A percentile compares a stretch with the other conserved stretches of the same genome.
These are phyloP conservation scores for Plectosphaerella plurivora DNA, from an alignment of 2,329 filamentous ascomycete genomes.

Conservation along the genomic window DNA sequence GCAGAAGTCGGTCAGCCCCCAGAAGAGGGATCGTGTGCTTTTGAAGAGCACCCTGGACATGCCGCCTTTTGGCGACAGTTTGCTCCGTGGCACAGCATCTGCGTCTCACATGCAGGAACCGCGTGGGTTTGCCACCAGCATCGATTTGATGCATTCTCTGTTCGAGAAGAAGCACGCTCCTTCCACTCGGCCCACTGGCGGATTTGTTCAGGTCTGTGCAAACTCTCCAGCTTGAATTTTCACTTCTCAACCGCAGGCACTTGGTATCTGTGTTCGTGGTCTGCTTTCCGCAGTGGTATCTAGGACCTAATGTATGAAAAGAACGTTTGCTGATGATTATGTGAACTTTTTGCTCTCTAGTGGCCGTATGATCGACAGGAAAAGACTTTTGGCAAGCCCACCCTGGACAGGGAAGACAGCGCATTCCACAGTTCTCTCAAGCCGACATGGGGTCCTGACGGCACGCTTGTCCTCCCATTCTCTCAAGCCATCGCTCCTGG, in stretches of 20 bases:
- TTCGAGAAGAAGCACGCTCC: conserved; percentile 69
- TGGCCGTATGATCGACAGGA: conserved; percentile 81
- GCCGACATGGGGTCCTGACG: conserved; percentile 73
- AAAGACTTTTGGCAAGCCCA: conserved; percentile 59
- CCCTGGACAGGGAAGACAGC: conserved; percentile 60
- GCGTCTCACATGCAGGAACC: conserved; percentile 37
- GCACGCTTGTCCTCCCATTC: conserved; percentile 62
- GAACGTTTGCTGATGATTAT: conserved; percentile 40
- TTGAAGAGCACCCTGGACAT: conserved; percentile 53
- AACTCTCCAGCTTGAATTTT: conserved; percentile 28
- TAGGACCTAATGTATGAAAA: not conserved
- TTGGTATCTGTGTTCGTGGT: not conserved
- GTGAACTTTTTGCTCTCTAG: conserved; percentile 45
- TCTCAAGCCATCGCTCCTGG: conserved; percentile 1
- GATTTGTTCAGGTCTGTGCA: conserved; percentile 85
- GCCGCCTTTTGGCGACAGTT: conserved; percentile 32
- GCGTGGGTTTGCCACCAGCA: conserved; percentile 76
- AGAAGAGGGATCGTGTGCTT: conserved; percentile 83
- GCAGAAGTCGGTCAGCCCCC: conserved; percentile 87
- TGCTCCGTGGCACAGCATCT: conserved; percentile 20
- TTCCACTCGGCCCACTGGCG: conserved; percentile 44
- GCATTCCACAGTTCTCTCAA: conserved; percentile 70
- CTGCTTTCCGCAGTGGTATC: not conserved
- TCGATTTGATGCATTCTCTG: conserved; percentile 93
- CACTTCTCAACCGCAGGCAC: no score